phyloP scores from a whole-genome alignment of 441 rosid species.

The Pelargonium fulgidum region DNA sequence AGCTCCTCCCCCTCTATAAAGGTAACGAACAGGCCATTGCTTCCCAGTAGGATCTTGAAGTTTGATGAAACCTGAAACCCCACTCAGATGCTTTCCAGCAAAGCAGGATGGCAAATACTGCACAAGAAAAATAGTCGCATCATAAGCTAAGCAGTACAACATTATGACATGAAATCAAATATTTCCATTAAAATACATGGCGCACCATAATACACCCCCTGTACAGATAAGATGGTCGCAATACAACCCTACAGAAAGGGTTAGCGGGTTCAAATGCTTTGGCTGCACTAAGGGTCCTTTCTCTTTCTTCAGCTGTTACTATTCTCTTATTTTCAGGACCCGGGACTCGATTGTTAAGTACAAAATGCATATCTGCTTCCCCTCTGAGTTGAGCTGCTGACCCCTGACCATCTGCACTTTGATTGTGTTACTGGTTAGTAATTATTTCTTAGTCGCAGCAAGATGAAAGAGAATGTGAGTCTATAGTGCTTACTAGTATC shows the following conservation, averaged over 20 bases:
- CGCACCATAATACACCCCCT: slow-evolving; percentile 97
- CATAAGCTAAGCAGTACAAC: neutral
- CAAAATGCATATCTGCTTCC: neutral
- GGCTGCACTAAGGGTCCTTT: slow-evolving; percentile 79
- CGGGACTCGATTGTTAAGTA: slow-evolving; percentile 2
- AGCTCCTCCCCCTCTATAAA: slow-evolving; percentile 79
- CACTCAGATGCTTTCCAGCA: slow-evolving; percentile 79
- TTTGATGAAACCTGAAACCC: slow-evolving; percentile 81
- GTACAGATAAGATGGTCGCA: slow-evolving; percentile 91
- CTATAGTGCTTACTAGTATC: slow-evolving; percentile 59
- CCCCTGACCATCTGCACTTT: slow-evolving; percentile 44
- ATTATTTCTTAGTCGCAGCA: slow-evolving; percentile 15
- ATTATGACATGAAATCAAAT: neutral
- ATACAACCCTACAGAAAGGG: slow-evolving; percentile 94
- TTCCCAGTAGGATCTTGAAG: slow-evolving; percentile 71
- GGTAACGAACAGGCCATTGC: slow-evolving; percentile 92
- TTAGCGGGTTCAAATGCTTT: slow-evolving; percentile 82
- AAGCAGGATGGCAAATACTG: slow-evolving; percentile 94
- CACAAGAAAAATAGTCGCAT: slow-evolving; percentile 20
- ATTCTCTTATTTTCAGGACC: slow-evolving; percentile 70
- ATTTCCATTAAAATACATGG: slow-evolving; percentile 9
- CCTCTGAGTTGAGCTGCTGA: slow-evolving; percentile 40
- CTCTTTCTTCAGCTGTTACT: slow-evolving; percentile 92
- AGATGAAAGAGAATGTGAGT: slow-evolving; percentile 7
- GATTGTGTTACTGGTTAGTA: slow-evolving; percentile 20